Conservation (phyloP, 768 basidiomycete species). For the Panaeolus papilionaceus region DNA sequence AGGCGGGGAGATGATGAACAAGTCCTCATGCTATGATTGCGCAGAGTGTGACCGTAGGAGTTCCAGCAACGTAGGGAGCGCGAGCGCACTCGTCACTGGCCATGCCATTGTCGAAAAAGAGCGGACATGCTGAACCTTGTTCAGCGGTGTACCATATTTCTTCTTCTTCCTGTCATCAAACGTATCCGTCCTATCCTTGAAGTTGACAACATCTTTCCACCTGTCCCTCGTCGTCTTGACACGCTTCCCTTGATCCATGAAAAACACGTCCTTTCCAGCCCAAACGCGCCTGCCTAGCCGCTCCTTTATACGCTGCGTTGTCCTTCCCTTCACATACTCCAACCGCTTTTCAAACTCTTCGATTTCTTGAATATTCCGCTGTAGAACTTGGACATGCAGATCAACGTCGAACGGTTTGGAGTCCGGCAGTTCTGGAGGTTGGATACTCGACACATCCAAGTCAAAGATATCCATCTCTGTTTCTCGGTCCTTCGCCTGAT, state of each 20-base stretch:
- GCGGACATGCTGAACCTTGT: background rate
- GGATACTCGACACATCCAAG: constrained; percentile 39
- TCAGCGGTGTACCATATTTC: constrained; percentile 18
- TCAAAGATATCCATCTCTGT: constrained; percentile 35
- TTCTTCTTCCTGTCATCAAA: constrained; percentile 16
- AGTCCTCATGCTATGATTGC: background rate
- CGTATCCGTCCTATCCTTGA: constrained; percentile 34
- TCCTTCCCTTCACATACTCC: constrained; percentile 52
- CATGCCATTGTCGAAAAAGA: background rate
- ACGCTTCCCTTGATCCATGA: constrained; percentile 39
- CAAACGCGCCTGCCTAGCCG: constrained; percentile 81
- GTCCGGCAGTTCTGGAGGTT: constrained; percentile 27
- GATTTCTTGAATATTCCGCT: constrained; percentile 60
- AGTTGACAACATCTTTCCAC: constrained; percentile 62
- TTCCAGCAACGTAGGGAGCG: background rate
- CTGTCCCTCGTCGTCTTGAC: constrained; percentile 43
- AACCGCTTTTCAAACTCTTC: constrained; percentile 48
- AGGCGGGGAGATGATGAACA: background rate
- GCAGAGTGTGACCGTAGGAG: background rate
- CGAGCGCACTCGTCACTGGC: background rate
- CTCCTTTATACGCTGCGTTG: constrained; percentile 71
- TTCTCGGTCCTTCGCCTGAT: constrained; percentile 13
- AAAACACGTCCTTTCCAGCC: constrained; percentile 61
- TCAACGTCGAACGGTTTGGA: constrained; percentile 54
- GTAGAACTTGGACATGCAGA: constrained; percentile 62